Evolutionary conservation across 345 rosid genomes (phyloP).

Genomic region (Populus nigra): DNA sequence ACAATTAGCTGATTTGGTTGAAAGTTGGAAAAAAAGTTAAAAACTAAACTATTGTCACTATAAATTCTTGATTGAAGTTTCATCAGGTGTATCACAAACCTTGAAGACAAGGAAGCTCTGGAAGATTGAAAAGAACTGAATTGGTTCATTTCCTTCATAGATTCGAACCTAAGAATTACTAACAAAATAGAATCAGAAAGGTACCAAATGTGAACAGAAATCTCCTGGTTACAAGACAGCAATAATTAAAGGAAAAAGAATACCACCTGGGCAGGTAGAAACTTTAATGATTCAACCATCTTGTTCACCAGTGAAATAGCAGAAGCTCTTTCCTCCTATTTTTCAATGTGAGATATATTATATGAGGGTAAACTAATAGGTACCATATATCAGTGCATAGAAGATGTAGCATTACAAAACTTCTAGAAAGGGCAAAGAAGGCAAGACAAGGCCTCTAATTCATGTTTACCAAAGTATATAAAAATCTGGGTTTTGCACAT

Average conservation of each 20-base stretch:
- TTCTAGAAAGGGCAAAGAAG: neutral
- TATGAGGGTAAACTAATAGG: neutral
- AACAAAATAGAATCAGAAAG: constrained; percentile 21
- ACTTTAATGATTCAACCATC: constrained; percentile 90
- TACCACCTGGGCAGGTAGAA: constrained; percentile 72
- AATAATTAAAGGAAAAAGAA: constrained; percentile 16
- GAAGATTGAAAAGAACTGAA: constrained; percentile 82
- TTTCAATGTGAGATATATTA: neutral
- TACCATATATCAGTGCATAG: neutral
- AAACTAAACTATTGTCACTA: neutral
- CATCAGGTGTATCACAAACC: constrained; percentile 44
- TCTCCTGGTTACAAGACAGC: constrained; percentile 3
- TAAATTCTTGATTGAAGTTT: neutral
- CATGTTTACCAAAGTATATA: neutral
- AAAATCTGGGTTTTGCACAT: neutral
- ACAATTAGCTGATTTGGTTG: constrained; percentile 15
- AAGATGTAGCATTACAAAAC: neutral
- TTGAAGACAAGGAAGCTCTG: constrained; percentile 87
- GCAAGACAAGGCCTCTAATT: neutral
- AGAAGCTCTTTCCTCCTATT: neutral
- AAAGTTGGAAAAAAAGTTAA: neutral
- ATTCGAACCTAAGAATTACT: constrained; percentile 62
- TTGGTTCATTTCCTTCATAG: constrained; percentile 88
- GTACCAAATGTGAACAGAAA: constrained; percentile 4
- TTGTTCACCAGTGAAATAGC: constrained; percentile 71